Percentiles rank a stretch among this genome's conserved stretches.
These are phyloP conservation scores for Trichoderma guizhouense DNA, from an alignment of 2,329 filamentous ascomycete genomes.

Conservation along the genomic window DNA sequence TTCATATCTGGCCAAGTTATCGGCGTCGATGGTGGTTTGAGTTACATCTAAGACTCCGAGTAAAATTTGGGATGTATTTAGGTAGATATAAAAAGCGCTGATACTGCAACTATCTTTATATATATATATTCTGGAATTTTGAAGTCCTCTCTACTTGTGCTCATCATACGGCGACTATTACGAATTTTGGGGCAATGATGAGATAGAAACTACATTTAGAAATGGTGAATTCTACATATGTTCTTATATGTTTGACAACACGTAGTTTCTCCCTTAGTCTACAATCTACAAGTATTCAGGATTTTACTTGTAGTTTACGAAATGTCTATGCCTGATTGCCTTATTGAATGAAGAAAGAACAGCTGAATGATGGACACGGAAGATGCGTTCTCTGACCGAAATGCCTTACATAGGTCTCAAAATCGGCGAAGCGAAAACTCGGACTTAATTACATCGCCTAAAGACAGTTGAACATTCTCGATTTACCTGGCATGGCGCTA, in stretches of 20 bases:
- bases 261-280: neutral
- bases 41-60: neutral
- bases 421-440: neutral
- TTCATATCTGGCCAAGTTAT: slow-evolving; percentile 23
- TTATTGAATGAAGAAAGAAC: fast-evolving
- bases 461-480: neutral
- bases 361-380: neutral
- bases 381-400: too few relatives aligned
- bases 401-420: neutral
- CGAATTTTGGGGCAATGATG: neutral
- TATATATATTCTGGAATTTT: neutral
- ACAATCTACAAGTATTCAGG: neutral
- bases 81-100: neutral
- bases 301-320: neutral
- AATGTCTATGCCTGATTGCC: neutral
- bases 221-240: neutral
- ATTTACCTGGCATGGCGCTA: neutral
- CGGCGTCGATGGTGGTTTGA: slow-evolving; percentile 22
- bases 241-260: neutral
- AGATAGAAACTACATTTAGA: neutral
- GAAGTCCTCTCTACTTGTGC: neutral
- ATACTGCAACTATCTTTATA: neutral
- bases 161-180: neutral
- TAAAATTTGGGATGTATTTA: fast-evolving
- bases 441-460: too few relatives aligned